Evolutionary conservation across 1,284 basidiomycete genomes (phyloP), one percentile per base, ranked within the genome.

Genomic region (Mrakiaceae sp.): DNA sequence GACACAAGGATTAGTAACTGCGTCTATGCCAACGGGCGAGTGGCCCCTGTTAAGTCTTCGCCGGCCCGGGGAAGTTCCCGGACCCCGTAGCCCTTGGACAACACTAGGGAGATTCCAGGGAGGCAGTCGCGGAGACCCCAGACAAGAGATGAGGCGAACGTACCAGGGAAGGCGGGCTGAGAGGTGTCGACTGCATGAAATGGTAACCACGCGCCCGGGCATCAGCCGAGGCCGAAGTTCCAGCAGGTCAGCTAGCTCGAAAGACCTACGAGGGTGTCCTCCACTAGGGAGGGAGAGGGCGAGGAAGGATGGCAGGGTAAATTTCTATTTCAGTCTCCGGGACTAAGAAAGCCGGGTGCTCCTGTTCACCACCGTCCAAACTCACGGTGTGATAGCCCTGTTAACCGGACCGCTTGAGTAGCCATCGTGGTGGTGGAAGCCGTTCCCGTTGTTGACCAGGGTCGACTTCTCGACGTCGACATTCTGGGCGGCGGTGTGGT

Each of bases 81-180:
- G 27, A 27, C 27, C 27, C 27, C 27, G 27, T 27, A 27, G 27
- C 27, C 27, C 27, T 27, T 27, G 27, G 27, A 27, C 27, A 27
- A 27, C 27, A 27, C 27, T 27, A 27, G 27, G 27, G 27, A 27
- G 27, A 27, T 1, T 27, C 27, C 43, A 14, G 44, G 43, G n/a
- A n/a, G 51, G 8, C 10, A 27, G 27, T 40, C 39, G 60, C 12
- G 48, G n/a, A 2, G 44, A 47, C 5, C 43, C 47, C 40, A 55
- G 55, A 9, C 5, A 27, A 42, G n/a, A 43, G 44, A 48, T 43
- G 44, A 59, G 43, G 51, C 16, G 40, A 16, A 16, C 60, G 39
- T 10, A 54, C 60, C 27, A 1, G 66, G 62, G 58, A 64, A 63
- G 27, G 62, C 50, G 16, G 58, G 62, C 58, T 63, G 62, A 3